phyloP scores from a whole-genome alignment of 1,284 basidiomycete genomes.

The Vanrija pseudolonga region DNA sequence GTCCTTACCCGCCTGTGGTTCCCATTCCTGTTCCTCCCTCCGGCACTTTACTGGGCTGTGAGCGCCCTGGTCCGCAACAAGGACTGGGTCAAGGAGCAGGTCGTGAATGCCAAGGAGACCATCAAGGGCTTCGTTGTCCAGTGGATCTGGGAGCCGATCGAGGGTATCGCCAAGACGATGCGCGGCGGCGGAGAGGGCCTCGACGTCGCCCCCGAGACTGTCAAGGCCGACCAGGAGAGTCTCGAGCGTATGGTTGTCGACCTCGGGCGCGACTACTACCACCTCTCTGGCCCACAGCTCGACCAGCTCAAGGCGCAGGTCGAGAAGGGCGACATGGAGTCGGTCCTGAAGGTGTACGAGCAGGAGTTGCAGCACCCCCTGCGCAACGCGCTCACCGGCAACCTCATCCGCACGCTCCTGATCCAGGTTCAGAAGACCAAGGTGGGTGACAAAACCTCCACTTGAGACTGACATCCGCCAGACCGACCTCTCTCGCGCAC shows the following conservation, averaged over 20 bases:
- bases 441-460: conserved; percentile 51
- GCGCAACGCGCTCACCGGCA: conserved; percentile 74
- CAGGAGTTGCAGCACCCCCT: conserved; percentile 82
- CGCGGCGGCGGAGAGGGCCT: conserved; percentile 48
- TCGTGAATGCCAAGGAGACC: conserved; percentile 66
- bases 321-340: conserved; percentile 76
- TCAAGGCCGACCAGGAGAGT: conserved; percentile 59
- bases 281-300: conserved; percentile 58
- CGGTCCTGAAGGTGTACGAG: conserved; percentile 86
- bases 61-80: conserved; percentile 36
- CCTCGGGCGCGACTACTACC: conserved; percentile 70
- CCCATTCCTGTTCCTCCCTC: conserved; percentile 46
- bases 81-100: conserved; percentile 54
- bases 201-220: conserved; percentile 53
- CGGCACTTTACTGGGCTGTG: conserved; percentile 27
- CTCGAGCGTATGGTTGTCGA: conserved; percentile 89
- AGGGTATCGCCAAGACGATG: conserved; percentile 76
- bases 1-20: conserved; percentile 47
- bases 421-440: conserved; percentile 97
- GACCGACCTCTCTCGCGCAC: conserved; percentile 87
- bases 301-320: conserved; percentile 64
- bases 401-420: conserved; percentile 77
- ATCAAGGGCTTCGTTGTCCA: conserved; percentile 69
- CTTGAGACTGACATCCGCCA: conserved; percentile 35
- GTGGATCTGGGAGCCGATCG: conserved; percentile 86